A percentile compares a stretch with the other conserved stretches of the same genome.
phyloP scores from a whole-genome alignment of 2,329 filamentous ascomycete species.

The Drechslerella stenobrocha region DNA sequence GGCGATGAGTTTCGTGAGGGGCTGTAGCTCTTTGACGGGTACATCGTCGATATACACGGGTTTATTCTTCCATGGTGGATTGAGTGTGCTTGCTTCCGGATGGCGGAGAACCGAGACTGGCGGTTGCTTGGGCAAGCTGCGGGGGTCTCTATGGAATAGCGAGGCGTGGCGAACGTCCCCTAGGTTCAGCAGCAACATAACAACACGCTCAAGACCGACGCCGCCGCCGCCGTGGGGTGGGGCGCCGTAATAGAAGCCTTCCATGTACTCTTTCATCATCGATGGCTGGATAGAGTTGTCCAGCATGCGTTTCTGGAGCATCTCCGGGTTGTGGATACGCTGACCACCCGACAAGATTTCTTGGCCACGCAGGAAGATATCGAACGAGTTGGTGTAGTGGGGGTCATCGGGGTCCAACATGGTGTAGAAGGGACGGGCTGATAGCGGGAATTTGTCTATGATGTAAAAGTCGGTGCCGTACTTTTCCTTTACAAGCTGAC shows the following conservation, averaged over 20 bases:
- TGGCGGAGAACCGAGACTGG: constrained; percentile 71
- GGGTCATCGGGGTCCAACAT: constrained; percentile 76
- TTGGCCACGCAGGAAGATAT: constrained; percentile 90
- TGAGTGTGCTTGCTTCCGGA: constrained; percentile 80
- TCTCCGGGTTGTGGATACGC: constrained; percentile 78
- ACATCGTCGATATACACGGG: constrained; percentile 57
- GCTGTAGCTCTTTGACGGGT: constrained; percentile 64
- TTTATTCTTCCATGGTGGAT: constrained; percentile 64
- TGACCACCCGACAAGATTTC: constrained; percentile 91
- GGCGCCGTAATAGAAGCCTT: constrained; percentile 83
- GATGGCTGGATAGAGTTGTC: constrained; percentile 73
- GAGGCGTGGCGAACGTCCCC: constrained; percentile 88
- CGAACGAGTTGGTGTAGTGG: constrained; percentile 83
- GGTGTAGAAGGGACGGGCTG: constrained; percentile 86
- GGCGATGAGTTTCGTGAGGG: constrained; percentile 83
- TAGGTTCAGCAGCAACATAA: constrained; percentile 81
- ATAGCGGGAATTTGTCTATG: constrained; percentile 85
- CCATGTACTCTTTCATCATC: constrained; percentile 88
- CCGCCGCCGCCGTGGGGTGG: constrained; percentile 88
- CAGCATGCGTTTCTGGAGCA: constrained; percentile 77
- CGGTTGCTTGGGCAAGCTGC: constrained; percentile 74
- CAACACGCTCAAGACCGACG: constrained; percentile 83
- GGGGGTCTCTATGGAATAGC: constrained; percentile 84
- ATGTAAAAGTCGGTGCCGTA: constrained; percentile 90
- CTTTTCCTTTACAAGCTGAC: constrained; percentile 80